Conservation (phyloP, 257 asterid genomes). For the Penstemon newberryi region DNA sequence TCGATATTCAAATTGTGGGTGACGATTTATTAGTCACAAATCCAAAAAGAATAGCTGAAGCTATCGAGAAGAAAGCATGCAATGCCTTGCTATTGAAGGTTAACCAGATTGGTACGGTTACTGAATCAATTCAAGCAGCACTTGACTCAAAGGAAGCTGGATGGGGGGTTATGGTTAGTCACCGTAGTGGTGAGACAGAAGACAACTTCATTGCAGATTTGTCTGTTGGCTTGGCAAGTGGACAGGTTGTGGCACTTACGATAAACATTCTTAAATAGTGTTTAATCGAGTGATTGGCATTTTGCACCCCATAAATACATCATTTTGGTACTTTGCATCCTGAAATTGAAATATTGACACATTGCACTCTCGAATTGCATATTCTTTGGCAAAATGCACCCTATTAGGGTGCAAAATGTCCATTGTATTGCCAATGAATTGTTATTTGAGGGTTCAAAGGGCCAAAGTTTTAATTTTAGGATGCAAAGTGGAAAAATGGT, state of each 20-base stretch:
- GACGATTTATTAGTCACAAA: conserved; percentile 93
- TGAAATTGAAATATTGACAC: too few relatives aligned
- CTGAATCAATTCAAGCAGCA: conserved; percentile 98
- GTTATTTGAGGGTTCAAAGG: too few relatives aligned
- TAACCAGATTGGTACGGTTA: conserved; percentile 93
- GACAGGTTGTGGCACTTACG: conserved; percentile 59
- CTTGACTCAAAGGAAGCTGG: conserved; percentile 98
- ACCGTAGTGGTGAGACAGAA: conserved; percentile 98
- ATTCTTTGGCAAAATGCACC: too few relatives aligned
- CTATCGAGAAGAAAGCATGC: conserved; percentile 86
- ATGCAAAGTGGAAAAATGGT: too few relatives aligned
- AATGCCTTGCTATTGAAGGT: conserved; percentile 93
- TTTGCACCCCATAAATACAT: too few relatives aligned
- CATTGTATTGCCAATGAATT: too few relatives aligned
- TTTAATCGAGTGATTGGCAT: too few relatives aligned
- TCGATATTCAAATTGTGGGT: conserved; percentile 87
- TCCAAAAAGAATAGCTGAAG: conserved; percentile 94
- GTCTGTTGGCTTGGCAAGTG: conserved; percentile 96
- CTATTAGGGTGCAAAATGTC: too few relatives aligned
- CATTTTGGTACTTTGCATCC: too few relatives aligned
- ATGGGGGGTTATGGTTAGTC: conserved; percentile 99
- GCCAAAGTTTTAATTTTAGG: too few relatives aligned
- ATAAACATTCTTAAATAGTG: not conserved
- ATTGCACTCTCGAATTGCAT: too few relatives aligned
- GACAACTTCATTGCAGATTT: conserved; percentile 97